Percentiles rank a stretch among this genome's conserved stretches.
Conservation (phyloP, 305 asterid species). For the Fraxinus sp. region DNA sequence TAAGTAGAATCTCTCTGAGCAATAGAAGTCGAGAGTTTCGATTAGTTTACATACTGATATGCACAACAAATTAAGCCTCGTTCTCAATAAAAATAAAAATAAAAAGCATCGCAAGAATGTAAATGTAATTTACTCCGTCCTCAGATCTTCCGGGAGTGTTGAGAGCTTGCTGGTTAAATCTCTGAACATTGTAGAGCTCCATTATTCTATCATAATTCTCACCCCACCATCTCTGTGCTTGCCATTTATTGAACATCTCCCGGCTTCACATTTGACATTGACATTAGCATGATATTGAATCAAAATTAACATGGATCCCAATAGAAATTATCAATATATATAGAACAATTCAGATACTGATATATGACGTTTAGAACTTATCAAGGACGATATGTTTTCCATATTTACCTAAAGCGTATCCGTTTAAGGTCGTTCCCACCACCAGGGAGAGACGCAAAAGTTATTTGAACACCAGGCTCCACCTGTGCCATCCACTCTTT, state of each 20-base stretch:
- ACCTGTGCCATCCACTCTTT: constrained; percentile 97
- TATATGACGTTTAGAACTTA: not conserved
- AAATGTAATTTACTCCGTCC: constrained; percentile 64
- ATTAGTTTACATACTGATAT: not conserved
- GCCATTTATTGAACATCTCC: constrained; percentile 94
- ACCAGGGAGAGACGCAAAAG: constrained; percentile 77
- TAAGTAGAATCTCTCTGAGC: constrained; percentile 90
- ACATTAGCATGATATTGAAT: constrained; percentile 19
- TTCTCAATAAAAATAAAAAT: not conserved
- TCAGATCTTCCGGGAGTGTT: constrained; percentile 91
- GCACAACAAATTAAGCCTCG: not conserved
- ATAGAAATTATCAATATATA: not conserved
- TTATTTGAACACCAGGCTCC: constrained; percentile 96
- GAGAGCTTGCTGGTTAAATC: constrained; percentile 82
- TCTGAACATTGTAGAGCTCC: constrained; percentile 97
- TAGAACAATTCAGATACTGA: not conserved
- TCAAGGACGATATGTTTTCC: not conserved
- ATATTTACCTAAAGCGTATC: constrained; percentile 83
- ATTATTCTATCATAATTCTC: constrained; percentile 91
- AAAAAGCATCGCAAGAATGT: not conserved
- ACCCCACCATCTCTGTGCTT: constrained; percentile 99
- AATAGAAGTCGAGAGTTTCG: not conserved
- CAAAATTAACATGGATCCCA: not conserved
- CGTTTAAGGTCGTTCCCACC: constrained; percentile 97
- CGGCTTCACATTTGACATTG: constrained; percentile 55